phyloP scores from a whole-genome alignment of 1,284 basidiomycete genomes.

The Pterulicium gracile region DNA sequence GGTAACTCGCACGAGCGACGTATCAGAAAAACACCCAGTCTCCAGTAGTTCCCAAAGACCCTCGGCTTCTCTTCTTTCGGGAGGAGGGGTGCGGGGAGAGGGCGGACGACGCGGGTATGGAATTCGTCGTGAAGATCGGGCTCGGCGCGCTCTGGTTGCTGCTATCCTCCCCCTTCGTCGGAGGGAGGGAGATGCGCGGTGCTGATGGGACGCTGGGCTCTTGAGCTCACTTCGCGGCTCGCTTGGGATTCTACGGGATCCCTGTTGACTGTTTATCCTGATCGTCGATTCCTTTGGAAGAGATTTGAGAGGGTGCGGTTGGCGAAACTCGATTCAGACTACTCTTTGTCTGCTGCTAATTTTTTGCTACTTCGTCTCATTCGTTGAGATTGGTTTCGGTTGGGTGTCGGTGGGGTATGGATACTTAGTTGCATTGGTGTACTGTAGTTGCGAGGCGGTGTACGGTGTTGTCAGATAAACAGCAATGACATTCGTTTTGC shows the following conservation, averaged over 20 bases:
- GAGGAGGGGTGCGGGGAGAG: background rate
- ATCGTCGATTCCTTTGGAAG: background rate
- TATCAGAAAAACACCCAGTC: conserved; percentile 29
- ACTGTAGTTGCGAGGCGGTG: too few species aligned
- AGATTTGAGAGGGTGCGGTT: background rate
- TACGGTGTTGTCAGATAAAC: too few species aligned
- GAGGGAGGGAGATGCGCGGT: too few species aligned
- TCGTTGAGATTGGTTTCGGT: conserved; percentile 2
- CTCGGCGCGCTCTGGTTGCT: too few species aligned
- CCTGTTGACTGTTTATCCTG: background rate
- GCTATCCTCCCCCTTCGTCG: too few species aligned
- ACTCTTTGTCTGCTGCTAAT: conserved; percentile 2
- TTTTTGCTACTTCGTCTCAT: conserved; percentile 1
- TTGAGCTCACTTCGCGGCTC: conserved; percentile 1
- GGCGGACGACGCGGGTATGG: background rate
- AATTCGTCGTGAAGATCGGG: conserved; percentile 1
- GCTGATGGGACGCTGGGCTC: too few species aligned
- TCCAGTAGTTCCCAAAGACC: conserved; percentile 11
- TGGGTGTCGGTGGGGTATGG: too few species aligned
- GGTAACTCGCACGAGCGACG: conserved; percentile 27
- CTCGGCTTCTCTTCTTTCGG: background rate
- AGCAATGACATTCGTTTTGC: too few species aligned
- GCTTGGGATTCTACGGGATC: too few species aligned
- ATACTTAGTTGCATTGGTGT: too few species aligned
- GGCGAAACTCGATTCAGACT: conserved; percentile 3